These are phyloP conservation scores for Pythium biforme DNA, from an alignment of 352 stramenopile genomes.

Conservation along the genomic window DNA sequence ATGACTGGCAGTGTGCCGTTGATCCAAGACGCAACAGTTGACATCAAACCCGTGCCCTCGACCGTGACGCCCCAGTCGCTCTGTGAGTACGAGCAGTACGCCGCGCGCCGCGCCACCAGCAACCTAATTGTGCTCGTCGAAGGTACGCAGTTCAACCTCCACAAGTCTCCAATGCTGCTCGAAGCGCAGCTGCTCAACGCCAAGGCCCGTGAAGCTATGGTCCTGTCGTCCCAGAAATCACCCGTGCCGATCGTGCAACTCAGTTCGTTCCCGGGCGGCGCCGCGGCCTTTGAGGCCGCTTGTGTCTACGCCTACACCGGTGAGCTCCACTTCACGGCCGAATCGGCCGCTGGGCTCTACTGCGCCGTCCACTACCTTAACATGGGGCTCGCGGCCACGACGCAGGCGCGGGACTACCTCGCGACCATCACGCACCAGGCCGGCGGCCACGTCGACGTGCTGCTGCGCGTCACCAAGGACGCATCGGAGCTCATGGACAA, in stretches of 20 bases:
- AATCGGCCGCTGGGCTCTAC: constrained; percentile 33
- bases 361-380: constrained; percentile 44
- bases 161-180: constrained; percentile 66
- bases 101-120: constrained; percentile 35
- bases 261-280: constrained; percentile 48
- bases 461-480: constrained; percentile 15
- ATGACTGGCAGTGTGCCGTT: not conserved
- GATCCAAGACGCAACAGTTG: no score
- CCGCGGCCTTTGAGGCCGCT: constrained; percentile 59
- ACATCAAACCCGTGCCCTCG: not conserved
- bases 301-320: constrained; percentile 71
- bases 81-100: constrained; percentile 56
- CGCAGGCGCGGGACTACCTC: constrained; percentile 33
- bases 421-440: constrained; percentile 7
- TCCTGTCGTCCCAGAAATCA: constrained; percentile 12
- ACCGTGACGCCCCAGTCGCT: constrained; percentile 34
- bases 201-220: constrained; percentile 33
- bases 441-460: not conserved
- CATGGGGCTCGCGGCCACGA: constrained; percentile 40
- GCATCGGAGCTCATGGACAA: constrained; percentile 16
- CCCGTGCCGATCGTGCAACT: constrained; percentile 45
- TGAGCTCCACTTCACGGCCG: constrained; percentile 36
- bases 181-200: constrained; percentile 45
- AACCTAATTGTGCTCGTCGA: constrained; percentile 66
- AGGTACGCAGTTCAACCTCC: constrained; percentile 68